phyloP scores from a whole-genome alignment of 176 grass and related monocot species.

The Panicum miliaceum region DNA sequence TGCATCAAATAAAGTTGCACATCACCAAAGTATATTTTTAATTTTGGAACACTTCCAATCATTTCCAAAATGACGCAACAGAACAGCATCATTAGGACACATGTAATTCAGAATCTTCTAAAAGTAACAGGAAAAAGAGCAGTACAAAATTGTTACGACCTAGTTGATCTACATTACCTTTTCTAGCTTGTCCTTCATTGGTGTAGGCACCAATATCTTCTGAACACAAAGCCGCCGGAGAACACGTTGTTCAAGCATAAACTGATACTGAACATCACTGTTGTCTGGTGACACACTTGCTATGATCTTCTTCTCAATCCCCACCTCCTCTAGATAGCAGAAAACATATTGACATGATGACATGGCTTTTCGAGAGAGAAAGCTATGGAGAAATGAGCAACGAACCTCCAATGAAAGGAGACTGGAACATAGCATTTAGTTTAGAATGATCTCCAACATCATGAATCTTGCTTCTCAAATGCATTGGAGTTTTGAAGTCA shows the following conservation, averaged over 20 bases:
- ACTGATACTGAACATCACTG: conserved; percentile 53
- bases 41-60: not conserved
- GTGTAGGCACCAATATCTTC: conserved; percentile 52
- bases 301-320: conserved; percentile 52
- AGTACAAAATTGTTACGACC: not conserved
- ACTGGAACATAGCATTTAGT: conserved; percentile 27
- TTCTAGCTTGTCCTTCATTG: conserved; percentile 41
- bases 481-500: conserved; percentile 9
- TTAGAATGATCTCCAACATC: conserved; percentile 38
- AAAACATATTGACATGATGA: conserved; percentile 29
- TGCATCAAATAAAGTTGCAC: conserved; percentile 26
- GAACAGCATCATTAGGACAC: not conserved
- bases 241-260: conserved; percentile 58
- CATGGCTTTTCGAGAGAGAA: not conserved
- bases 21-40: conserved; percentile 8
- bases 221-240: conserved; percentile 54
- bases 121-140: not conserved
- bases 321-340: conserved; percentile 48
- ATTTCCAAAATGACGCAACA: not conserved
- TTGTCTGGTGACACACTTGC: conserved; percentile 44
- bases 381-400: not conserved
- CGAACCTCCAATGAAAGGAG: conserved; percentile 57
- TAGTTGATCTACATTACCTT: conserved; percentile 37
- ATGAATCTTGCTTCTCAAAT: conserved; percentile 32
- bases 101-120: conserved; percentile 4